Base-by-base conservation (phyloP, 75 land plant genomes). In the Larix kaempferi region DNA sequence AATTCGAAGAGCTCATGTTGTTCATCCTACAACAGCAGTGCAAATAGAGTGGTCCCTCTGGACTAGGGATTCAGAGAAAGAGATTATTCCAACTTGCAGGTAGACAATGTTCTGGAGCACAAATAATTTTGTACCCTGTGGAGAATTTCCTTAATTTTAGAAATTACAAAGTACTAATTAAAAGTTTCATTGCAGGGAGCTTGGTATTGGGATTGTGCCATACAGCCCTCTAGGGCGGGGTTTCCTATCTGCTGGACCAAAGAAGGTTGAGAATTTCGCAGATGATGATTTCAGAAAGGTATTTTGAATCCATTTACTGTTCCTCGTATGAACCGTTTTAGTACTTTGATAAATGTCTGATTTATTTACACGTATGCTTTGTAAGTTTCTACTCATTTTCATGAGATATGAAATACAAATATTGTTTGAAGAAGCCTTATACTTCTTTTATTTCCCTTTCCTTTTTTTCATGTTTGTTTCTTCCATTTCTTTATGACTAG, bases 41-140 rank as follows among this genome's bases (percentile, higher is more conserved):
- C 88, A 88, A 62, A 23, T 88, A 27, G 90, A 89, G 66, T 89
- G 90, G 90, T 89, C 90, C 4, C 57, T 89, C 71, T 89, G 89
- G 90, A 73, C 82, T 17, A 79, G 90, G 54, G 90, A 86, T 80
- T 76, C 65, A 17, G 89, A 89, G 77, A 75, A 81, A 71, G 89
- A 86, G 29, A 72, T 88, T 15, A 73, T 88, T 61, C 88, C 90
- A 27, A 87, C 89, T 61, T 86, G 89, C 77, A 86, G 89, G 90
- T 89, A 63, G 56, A 74, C 4, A 2, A 10, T 10, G 54, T 10
- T 49, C 10, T 10, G 11, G 54, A 49, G 54, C 10, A 10, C 11
- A 11, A 11, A 49, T n/a, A n/a, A n/a, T 49, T 10, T 49, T 49
- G 41, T 4, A 39, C 54, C 54, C 1, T 49, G 12, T 49, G 2